Evolutionary conservation across 2,329 filamentous ascomycete species (phyloP).

Genomic region (Sclerotinia borealis): DNA sequence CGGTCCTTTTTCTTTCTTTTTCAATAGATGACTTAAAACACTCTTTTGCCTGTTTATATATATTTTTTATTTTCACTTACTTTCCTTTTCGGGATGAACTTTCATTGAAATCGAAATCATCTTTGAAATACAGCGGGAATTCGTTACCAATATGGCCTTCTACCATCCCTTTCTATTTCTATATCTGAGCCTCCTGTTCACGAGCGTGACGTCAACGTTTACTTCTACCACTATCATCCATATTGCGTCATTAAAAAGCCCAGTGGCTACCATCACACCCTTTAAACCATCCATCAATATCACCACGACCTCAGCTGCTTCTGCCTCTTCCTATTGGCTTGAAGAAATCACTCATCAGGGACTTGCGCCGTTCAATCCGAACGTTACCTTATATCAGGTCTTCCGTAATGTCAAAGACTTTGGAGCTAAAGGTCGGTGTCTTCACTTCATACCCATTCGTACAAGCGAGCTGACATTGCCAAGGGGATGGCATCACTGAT

Average conservation of each 20-base stretch:
- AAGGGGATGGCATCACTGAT: slow-evolving; percentile 57
- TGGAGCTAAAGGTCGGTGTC: slow-evolving; percentile 21
- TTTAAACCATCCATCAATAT: neutral
- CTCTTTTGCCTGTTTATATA: neutral
- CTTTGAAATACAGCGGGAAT: neutral
- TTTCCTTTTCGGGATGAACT: neutral
- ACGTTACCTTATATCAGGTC: slow-evolving; percentile 17
- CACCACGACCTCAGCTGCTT: neutral
- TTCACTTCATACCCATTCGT: slow-evolving; percentile 59
- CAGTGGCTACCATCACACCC: neutral
- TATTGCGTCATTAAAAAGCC: neutral
- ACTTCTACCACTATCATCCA: neutral
- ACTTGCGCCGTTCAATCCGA: slow-evolving; percentile 15
- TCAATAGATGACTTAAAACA: neutral
- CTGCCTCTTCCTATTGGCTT: slow-evolving; percentile 17
- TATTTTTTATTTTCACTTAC: neutral
- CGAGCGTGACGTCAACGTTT: neutral
- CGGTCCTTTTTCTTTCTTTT: neutral
- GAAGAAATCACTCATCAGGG: slow-evolving; percentile 21
- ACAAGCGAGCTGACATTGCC: slow-evolving; percentile 78
- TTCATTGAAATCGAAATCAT: neutral
- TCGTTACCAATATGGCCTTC: neutral
- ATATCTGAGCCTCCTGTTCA: neutral
- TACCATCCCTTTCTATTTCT: neutral
- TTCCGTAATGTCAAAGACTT: slow-evolving; percentile 24